These are phyloP conservation scores for Elasticomyces elasticus DNA, from an alignment of 495 filamentous ascomycete species.

Conservation along the genomic window DNA sequence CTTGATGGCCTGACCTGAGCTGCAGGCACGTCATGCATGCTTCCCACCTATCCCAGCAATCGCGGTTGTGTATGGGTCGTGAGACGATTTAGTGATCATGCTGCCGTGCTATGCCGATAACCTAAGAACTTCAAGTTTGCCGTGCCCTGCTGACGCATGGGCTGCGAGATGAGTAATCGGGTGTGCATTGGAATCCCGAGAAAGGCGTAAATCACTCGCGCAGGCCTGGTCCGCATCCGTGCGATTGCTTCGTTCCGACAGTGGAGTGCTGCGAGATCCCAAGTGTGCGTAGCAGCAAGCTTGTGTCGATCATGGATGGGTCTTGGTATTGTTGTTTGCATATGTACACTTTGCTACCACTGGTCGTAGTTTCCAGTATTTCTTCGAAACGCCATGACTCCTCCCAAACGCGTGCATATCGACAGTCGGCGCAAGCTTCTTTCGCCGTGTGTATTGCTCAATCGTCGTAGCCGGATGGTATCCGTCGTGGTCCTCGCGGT, in stretches of 20 bases:
- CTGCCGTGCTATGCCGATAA: neutral
- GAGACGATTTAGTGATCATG: neutral
- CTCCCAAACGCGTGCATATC: neutral
- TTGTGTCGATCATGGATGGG: no score
- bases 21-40: no score
- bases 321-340: no score
- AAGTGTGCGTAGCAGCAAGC: no score
- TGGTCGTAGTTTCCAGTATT: neutral
- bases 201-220: no score
- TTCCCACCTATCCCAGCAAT: no score
- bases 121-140: no score
- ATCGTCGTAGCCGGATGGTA: constrained; percentile 7
- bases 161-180: neutral
- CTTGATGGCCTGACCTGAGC: no score
- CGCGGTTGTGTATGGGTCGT: no score
- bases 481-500: neutral
- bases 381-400: neutral
- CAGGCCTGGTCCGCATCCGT: no score
- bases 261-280: no score
- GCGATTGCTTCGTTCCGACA: no score
- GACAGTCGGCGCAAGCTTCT: neutral
- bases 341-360: neutral
- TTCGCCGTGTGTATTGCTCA: neutral
- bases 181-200: neutral
- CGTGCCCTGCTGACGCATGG: neutral